Percentiles rank a stretch among this genome's conserved stretches.
Conservation (phyloP, 2,329 filamentous ascomycete species). For the Pyricularia grisea region DNA sequence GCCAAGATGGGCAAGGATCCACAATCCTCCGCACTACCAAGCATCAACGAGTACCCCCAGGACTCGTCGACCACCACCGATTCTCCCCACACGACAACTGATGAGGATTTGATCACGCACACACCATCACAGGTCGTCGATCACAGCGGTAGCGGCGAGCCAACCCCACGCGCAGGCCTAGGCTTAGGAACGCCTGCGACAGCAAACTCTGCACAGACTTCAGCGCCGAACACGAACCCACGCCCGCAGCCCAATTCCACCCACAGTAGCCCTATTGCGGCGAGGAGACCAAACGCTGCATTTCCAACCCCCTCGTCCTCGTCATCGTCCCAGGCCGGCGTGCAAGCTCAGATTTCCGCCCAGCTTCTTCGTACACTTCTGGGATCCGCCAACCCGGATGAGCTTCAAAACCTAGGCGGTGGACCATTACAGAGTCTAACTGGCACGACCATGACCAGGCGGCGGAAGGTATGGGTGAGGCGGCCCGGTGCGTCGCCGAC, state of each 20-base stretch:
- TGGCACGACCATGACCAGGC: slow-evolving; percentile 33
- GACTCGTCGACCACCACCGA: slow-evolving; percentile 1
- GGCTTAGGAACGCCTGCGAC: neutral
- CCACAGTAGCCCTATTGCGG: neutral
- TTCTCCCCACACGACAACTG: neutral
- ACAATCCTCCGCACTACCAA: neutral
- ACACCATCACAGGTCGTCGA: neutral
- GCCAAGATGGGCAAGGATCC: slow-evolving; percentile 5
- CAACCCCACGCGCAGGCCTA: neutral
- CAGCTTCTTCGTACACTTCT: slow-evolving; percentile 3
- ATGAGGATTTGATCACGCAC: slow-evolving; percentile 1
- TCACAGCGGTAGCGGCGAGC: neutral
- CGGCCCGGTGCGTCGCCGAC: slow-evolving; percentile 79
- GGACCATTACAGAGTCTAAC: slow-evolving; percentile 20
- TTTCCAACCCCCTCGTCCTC: neutral
- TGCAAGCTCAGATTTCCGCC: slow-evolving; percentile 17
- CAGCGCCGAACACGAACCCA: neutral
- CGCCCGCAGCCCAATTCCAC: neutral
- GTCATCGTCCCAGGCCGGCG: neutral
- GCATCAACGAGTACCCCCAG: slow-evolving; percentile 3
- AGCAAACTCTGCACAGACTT: neutral
- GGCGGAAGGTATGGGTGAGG: slow-evolving; percentile 91
- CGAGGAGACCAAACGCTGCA: neutral
- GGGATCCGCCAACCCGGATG: neutral
- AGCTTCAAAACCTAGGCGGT: slow-evolving; percentile 15